phyloP scores from a whole-genome alignment of 257 asterid genomes.

The Cordia subcordata region DNA sequence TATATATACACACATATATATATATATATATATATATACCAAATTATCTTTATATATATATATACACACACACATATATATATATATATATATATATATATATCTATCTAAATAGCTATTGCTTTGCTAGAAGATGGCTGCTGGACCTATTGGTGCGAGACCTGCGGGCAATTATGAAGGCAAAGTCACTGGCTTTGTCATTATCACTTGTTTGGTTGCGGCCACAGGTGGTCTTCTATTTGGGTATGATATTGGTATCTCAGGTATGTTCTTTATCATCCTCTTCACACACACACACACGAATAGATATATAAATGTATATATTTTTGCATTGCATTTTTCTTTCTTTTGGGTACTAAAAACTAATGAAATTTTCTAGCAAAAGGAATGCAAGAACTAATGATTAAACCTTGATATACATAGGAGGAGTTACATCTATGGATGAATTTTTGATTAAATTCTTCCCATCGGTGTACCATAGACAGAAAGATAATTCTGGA shows the following conservation, averaged over 20 bases:
- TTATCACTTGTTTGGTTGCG: conserved; percentile 41
- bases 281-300: too few species aligned
- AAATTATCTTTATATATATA: too few species aligned
- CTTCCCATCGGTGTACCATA: conserved; percentile 41
- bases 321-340: too few species aligned
- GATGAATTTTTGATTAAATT: conserved; percentile 49
- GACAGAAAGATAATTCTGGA: conserved; percentile 10
- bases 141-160: conserved; percentile 17
- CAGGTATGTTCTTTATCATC: conserved; percentile 21
- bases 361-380: too few species aligned
- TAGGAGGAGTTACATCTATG: conserved; percentile 76
- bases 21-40: too few species aligned
- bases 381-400: too few species aligned
- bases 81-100: too few species aligned
- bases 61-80: too few species aligned
- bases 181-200: conserved; percentile 35
- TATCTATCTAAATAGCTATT: too few species aligned
- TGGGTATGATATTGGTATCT: conserved; percentile 57
- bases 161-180: conserved; percentile 28
- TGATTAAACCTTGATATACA: neutral
- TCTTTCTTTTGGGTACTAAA: too few species aligned
- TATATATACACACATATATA: too few species aligned
- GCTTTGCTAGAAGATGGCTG: conserved; percentile 25
- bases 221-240: conserved; percentile 59
- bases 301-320: too few species aligned